Base-by-base conservation (phyloP, 169 alveolate species). In the Plasmodium billcollinsi region DNA sequence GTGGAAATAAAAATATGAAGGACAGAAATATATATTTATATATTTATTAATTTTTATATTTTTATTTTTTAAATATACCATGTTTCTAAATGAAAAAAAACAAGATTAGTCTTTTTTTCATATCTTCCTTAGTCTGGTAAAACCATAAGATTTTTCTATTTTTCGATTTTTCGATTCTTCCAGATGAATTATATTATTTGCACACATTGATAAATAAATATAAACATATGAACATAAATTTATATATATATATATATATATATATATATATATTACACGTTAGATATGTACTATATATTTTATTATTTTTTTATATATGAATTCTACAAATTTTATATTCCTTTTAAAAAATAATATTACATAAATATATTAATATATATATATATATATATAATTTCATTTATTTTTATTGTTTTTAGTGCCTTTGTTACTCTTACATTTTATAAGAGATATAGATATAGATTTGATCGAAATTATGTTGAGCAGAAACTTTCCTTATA, bases 361-460 rank as follows among this genome's bases (percentile, higher is more conserved):
- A 33, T 33, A 33, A 33, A 33, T 33, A 33, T 33, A 33, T 33
- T 0, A 33, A 29, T 29, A 29, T 29, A 29, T 29, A 29, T 29
- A 29, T 29, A 33, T 33, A 33, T 33, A 4, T 33, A 7, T 33
- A 33, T 33, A 33, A 33, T 33, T 5, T 33, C 8, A 33, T 33
- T 33, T 76, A 2, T 58, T 33, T n/a, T 9, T 45, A 20, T 67
- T 80, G 2, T 8, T 59, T 61, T 50, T 69, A 80, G 90, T 39
- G 9, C 69, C 26, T 80, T 80, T 47, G 90, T 67, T 45, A 7
- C 14, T 9, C 9, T 80, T 50, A 80, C 90, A 21, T 80, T 80
- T 71, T 80, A 80, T 52, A 80, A 80, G 39, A 54, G 83, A 33
- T 80, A 33, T 47, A n/a, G 80, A 67, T 80, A 80, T 72, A 72